A percentile compares a stretch with the other conserved stretches of the same genome.
Conservation (phyloP, 208 protist species). For the Naegleria gruberi region DNA sequence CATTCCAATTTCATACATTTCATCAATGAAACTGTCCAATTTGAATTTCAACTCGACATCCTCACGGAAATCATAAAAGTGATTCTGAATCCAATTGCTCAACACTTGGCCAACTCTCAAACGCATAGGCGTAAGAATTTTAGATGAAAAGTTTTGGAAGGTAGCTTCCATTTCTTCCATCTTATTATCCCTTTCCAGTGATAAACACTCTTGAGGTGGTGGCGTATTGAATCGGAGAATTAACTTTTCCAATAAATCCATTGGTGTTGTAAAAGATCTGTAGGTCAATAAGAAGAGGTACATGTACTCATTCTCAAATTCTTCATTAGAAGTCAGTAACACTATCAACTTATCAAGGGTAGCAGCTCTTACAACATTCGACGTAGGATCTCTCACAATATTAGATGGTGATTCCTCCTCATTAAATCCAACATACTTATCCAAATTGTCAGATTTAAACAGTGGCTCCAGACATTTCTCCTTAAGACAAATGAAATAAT, state of each 20-base stretch:
- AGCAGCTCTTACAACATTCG: background rate
- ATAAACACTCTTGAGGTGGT: background rate
- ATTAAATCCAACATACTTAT: background rate
- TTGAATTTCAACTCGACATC: background rate
- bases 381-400: background rate
- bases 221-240: background rate
- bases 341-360: constrained; percentile 22
- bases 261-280: background rate
- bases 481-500: background rate
- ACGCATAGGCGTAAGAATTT: background rate
- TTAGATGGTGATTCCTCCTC: background rate
- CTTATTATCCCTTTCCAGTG: background rate
- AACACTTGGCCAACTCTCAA: background rate
- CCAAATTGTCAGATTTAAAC: background rate
- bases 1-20: background rate
- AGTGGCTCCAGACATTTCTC: background rate
- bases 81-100: background rate
- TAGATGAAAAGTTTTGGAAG: background rate
- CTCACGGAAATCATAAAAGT: constrained; percentile 15
- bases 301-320: background rate
- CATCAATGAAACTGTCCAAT: background rate
- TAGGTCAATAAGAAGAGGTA: constrained; percentile 25
- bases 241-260: constrained; percentile 20
- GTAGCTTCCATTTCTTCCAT: background rate
- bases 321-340: background rate